Base-by-base conservation (phyloP, 768 basidiomycete species). In the Lactarius hengduanensis region DNA sequence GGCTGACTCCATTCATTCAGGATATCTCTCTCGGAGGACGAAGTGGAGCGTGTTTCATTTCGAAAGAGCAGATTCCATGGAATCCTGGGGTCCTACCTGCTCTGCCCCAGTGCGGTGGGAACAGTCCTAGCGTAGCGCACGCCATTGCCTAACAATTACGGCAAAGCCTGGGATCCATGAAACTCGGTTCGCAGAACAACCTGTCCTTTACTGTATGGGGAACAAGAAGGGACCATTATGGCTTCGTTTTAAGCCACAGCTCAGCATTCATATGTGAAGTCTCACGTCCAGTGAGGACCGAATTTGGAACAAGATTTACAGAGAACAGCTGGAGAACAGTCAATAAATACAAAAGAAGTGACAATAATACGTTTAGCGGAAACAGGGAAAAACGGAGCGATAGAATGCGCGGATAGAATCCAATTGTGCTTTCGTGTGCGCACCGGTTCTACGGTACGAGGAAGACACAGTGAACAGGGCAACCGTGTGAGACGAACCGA, bases 51-150 rank as follows among this genome's bases (percentile, higher is more conserved):
- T 18, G 11, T 45, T 34, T 45, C 43, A n/a, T 41, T 7, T 22
- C 4, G 22, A 26, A 50, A 22, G 47, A 50, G 22, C n/a, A 20
- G 53, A 13, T 9, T 10, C 28, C 36, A 18, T 15, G 56, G 50
- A 34, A 55, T n/a, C 41, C 55, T 47, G 64, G 59, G 40, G 59
- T 61, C 54, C 59, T 55, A 28, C 28, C 18, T 15, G 56, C n/a
- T 9, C 32, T 20, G 20, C 30, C 43, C 13, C 38, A 0, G 20
- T 22, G 34, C 9, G 22, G 45, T 15, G 34, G 55, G 36, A 22
- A 26, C 38, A 18, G n/a, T 18, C 20, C 45, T 30, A 34, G 16
- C 28, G 8, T 40, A 4, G 4, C 38, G 34, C 30, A 16, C 47
- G 2, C 11, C n/a, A 28, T 28, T 18, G 34, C 34, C 32, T 7